Evolutionary conservation across 1,139 yeast species (phyloP).

Genomic region (Blastobotrys ciferrii): DNA sequence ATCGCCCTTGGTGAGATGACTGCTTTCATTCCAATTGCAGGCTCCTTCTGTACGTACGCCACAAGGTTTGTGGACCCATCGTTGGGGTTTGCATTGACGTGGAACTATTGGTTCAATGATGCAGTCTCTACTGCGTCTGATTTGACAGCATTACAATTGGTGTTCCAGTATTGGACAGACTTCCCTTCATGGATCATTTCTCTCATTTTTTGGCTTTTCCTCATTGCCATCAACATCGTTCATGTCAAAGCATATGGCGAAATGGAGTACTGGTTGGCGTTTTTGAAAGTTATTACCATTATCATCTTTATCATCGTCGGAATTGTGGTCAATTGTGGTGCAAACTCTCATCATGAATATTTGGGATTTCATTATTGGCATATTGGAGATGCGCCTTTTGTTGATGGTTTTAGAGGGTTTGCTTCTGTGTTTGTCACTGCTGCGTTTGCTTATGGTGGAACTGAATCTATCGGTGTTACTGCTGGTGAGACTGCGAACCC

Average conservation of each 20-base stretch:
- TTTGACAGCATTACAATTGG: constrained; percentile 57
- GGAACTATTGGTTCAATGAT: constrained; percentile 66
- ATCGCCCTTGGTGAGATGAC: constrained; percentile 64
- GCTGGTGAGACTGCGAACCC: constrained; percentile 69
- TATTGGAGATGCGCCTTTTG: constrained; percentile 52
- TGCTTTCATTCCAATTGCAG: constrained; percentile 57
- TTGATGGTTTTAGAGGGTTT: constrained; percentile 54
- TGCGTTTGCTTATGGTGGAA: constrained; percentile 66
- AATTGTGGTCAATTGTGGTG: constrained; percentile 57
- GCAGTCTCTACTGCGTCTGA: constrained; percentile 63
- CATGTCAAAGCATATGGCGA: constrained; percentile 63
- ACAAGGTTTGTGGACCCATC: constrained; percentile 59
- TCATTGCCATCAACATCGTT: constrained; percentile 51
- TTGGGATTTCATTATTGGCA: constrained; percentile 53
- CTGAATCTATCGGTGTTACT: constrained; percentile 62
- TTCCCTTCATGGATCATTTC: constrained; percentile 58
- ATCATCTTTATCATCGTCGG: constrained; percentile 62
- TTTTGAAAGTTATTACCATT: constrained; percentile 55
- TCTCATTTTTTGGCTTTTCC: constrained; percentile 56
- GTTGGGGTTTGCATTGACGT: constrained; percentile 59
- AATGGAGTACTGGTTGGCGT: constrained; percentile 64
- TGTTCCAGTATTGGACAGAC: constrained; percentile 60
- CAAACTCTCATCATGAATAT: constrained; percentile 47
- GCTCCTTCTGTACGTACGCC: constrained; percentile 62
- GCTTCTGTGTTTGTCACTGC: constrained; percentile 57